Base-by-base conservation (phyloP, 225 moss, liverwort and hornwort species). In the Straminergon stramineum region DNA sequence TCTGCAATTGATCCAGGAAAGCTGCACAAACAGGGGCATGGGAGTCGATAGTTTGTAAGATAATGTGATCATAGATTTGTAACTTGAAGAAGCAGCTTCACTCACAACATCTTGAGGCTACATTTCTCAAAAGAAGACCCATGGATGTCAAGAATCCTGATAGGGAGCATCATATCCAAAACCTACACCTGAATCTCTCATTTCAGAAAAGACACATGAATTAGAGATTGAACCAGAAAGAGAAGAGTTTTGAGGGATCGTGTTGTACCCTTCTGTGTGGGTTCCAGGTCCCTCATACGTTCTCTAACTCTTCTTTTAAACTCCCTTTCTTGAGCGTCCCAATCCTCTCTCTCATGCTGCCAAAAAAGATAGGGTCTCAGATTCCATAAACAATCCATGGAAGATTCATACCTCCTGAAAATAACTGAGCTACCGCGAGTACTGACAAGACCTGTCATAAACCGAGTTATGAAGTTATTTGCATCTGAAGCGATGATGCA, bases 251-350 rank as follows among this genome's bases (percentile, higher is more conserved):
- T 69, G 45, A 91, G 82, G 70, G 81, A 85, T 81, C 84, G 87
- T 45, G 57, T 52, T 83, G 39, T 97, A 99, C 99, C 97, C 74
- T 96, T 95, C 90, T 95, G 94, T 76, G 99, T 91, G 56, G 97
- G 97, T 88, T 97, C 97, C 89, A 99, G 85, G 65, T 99, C 97
- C 90, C 93, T 93, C 90, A 99, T 89, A 65, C 96, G 99, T 65
- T 96, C 97, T 83, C 84, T 86, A 75, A 99, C 91, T 89, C 97
- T 95, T 86, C 95, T 89, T 88, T 92, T 97, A 5, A 99, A 95
- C 89, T 99, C 97, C 88, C 90, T 95, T 89, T 99, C 99, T 89
- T 99, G 99, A 57, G 94, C 96, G 89, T 95, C 97, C 99, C 99
- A 99, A 87, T 97, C 99, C 91, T 97, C 97, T 92, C 95, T 95